Evolutionary conservation across 331 rosid species (phyloP), one percentile per base, ranked within the genome.

Genomic region (Malus hybrid): DNA sequence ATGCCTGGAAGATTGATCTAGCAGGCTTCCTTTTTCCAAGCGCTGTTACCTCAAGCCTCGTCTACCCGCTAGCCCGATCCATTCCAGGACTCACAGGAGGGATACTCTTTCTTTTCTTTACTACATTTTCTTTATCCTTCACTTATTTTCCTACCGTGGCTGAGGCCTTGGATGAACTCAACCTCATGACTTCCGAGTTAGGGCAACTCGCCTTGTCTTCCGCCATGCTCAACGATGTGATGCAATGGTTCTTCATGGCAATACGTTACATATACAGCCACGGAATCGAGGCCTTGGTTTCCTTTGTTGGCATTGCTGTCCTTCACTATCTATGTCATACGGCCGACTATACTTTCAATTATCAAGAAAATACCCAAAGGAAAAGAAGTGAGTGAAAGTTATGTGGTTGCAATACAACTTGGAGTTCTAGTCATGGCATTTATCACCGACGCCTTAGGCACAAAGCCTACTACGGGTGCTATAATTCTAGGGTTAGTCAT

Each of bases 401-500:
- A 89, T 65, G 72, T 89, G 4, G 75, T 69, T 77, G 89, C 84
- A 36, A 80, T 79, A 70, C 62, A 85, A 16, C 1, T 84, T 5
- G 76, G 75, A 60, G 60, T 91, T 61, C 14, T 89, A 28, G 36
- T 87, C 5, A 77, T 87, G 74, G 88, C 79, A 31, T 80, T 89
- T 74, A 6, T 85, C 62, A 86, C 95, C 62, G 90, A 89, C 67
- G 72, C 61, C 29, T 39, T 88, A 27, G 97, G 92, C 61, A 1
- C 85, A 19, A 75, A 32, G 52, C 84, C 85, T 54, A n/a, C 65
- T 19, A 0, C 80, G 39, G 84, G 79, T 16, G 76, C 88, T 11
- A 81, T 88, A 74, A 1, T 88, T 60, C 74, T 92, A 20, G 96
- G 97, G 12, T 56, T 88, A 73, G 89, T 86, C 75, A 88, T 90